phyloP scores from a whole-genome alignment of 1,284 basidiomycete genomes.

The Paramarasmius palmivorus region DNA sequence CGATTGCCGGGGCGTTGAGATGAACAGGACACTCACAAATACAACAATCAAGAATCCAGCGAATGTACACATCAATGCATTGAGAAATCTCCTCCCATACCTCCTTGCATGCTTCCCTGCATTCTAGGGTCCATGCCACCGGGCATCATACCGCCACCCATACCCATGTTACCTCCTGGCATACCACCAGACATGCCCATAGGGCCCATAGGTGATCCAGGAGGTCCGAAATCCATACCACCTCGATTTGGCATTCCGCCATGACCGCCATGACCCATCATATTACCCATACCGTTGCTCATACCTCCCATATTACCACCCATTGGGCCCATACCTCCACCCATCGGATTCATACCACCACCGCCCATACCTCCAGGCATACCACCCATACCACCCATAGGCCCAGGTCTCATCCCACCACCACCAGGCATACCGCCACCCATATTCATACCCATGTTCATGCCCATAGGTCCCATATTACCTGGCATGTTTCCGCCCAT shows the following conservation, averaged over 20 bases:
- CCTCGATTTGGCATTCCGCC: conserved; percentile 7
- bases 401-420: conserved; percentile 23
- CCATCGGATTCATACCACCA: not conserved
- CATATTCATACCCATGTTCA: conserved; percentile 25
- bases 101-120: conserved; percentile 21
- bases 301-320: conserved; percentile 4
- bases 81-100: conserved; percentile 12
- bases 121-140: conserved; percentile 27
- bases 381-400: conserved; percentile 19
- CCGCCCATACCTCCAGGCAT: conserved; percentile 4
- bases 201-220: not conserved
- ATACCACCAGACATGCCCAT: no score
- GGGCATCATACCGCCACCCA: conserved; percentile 17
- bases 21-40: no score
- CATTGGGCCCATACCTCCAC: not conserved
- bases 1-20: no score
- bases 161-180: conserved; percentile 4
- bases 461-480: conserved; percentile 17
- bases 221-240: conserved; percentile 8
- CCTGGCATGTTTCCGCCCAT: conserved; percentile 7
- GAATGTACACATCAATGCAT: not conserved
- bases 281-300: not conserved
- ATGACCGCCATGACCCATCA: not conserved
- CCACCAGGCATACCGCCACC: conserved; percentile 10
- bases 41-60: not conserved